Evolutionary conservation across 148 eudicot genomes (phyloP).

Genomic region (Simmondsia chinensis): DNA sequence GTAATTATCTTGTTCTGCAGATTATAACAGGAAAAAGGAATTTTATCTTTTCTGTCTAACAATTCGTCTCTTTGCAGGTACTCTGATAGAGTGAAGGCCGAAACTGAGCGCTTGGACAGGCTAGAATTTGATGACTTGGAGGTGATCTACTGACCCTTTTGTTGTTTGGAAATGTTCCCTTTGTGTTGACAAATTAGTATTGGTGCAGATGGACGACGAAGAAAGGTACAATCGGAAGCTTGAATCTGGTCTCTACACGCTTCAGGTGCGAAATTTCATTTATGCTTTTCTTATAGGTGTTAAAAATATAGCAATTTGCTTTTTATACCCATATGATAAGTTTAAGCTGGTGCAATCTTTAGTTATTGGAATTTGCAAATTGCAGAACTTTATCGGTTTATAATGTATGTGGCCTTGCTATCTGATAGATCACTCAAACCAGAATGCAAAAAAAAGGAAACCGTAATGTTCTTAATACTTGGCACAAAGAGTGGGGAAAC

Average conservation of each 20-base stretch:
- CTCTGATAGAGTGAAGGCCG: constrained; percentile 80
- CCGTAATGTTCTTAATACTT: no score
- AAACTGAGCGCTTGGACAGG: constrained; percentile 60
- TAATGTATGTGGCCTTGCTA: no score
- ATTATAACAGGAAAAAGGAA: background rate
- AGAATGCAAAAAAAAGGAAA: no score
- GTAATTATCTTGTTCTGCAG: constrained; percentile 26
- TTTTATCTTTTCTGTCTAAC: background rate
- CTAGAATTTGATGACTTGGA: constrained; percentile 92
- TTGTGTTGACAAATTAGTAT: constrained; percentile 6
- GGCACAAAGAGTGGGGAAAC: no score
- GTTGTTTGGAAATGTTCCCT: background rate
- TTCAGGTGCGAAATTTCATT: constrained; percentile 46
- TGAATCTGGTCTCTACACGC: constrained; percentile 91
- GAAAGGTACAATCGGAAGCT: constrained; percentile 78
- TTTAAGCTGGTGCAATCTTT: no score
- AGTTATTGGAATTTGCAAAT: no score
- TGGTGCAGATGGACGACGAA: constrained; percentile 85
- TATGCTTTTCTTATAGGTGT: background rate
- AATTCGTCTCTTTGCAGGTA: constrained; percentile 40
- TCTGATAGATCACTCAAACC: no score
- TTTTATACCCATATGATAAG: no score
- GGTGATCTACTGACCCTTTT: constrained; percentile 25
- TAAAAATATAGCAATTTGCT: background rate
- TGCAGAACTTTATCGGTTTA: no score